phyloP scores from a whole-genome alignment of 345 rosid species.

The Melaleuca quinquenervia region DNA sequence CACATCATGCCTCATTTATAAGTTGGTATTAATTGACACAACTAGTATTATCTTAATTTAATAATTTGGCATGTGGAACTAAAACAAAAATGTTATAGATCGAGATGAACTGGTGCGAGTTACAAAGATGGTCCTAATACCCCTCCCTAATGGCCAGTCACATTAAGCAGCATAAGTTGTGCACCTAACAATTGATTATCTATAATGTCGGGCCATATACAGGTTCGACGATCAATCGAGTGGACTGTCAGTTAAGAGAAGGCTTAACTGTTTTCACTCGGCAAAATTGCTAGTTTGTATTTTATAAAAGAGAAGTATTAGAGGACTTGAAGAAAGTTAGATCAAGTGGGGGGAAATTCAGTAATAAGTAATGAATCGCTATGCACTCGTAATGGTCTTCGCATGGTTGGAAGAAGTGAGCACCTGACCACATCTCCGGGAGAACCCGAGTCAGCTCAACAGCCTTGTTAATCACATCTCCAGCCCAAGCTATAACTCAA shows the following conservation, averaged over 20 bases:
- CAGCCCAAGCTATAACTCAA: not conserved
- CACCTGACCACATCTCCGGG: not conserved
- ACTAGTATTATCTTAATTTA: accelerated
- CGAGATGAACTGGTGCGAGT: accelerated
- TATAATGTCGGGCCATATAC: not conserved
- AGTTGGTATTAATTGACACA: not conserved
- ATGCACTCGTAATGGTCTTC: not conserved
- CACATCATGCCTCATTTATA: not conserved
- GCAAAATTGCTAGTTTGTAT: not conserved
- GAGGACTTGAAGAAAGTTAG: not conserved
- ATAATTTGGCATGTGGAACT: not conserved
- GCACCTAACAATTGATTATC: not conserved
- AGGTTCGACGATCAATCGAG: not conserved
- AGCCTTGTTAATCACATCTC: not conserved
- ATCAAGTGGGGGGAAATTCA: not conserved
- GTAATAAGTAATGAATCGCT: not conserved
- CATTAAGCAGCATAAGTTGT: not conserved
- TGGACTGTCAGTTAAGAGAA: not conserved
- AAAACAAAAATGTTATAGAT: not conserved
- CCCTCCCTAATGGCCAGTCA: not conserved
- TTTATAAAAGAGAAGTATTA: not conserved
- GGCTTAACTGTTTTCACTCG: not conserved
- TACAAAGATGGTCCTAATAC: not conserved
- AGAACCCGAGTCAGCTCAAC: not conserved
- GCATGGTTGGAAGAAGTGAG: not conserved